A percentile compares a stretch with the other conserved stretches of the same genome.
These are phyloP conservation scores for Iodosphaeria phyllophila DNA, from an alignment of 2,329 filamentous ascomycete genomes.

Conservation along the genomic window DNA sequence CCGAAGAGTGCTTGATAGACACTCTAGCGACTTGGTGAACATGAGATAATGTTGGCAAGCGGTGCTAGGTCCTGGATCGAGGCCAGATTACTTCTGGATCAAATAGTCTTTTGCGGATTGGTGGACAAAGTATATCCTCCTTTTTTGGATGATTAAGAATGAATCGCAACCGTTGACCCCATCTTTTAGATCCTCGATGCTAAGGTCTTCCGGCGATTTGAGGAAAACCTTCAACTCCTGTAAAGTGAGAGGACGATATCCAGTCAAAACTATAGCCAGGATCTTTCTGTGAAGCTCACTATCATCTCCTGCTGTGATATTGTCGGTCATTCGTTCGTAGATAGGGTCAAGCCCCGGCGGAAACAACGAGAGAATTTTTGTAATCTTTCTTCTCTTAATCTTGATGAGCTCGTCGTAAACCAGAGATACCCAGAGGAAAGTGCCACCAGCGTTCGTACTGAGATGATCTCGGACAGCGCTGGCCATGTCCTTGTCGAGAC, in stretches of 20 bases:
- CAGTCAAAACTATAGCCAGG: conserved; percentile 12
- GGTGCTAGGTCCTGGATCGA: no score
- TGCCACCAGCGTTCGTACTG: conserved; percentile 16
- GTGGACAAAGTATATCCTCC: conserved; percentile 17
- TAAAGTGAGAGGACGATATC: conserved; percentile 17
- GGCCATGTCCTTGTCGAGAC: background rate
- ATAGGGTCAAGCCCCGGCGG: conserved; percentile 16
- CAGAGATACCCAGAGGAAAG: conserved; percentile 25
- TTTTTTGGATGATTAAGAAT: conserved; percentile 17
- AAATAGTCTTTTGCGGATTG: conserved; percentile 24
- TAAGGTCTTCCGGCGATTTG: conserved; percentile 2
- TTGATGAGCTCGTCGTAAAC: conserved; percentile 15
- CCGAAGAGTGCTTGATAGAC: conserved; percentile 11
- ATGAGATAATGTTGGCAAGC: conserved; percentile 16
- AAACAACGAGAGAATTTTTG: conserved; percentile 6
- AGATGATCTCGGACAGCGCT: conserved; percentile 2
- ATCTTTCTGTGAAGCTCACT: conserved; percentile 13
- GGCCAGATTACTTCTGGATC: conserved; percentile 4
- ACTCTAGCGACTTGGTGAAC: conserved; percentile 15
- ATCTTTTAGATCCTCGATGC: no score
- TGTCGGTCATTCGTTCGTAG: conserved; percentile 18
- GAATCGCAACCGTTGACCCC: conserved; percentile 19
- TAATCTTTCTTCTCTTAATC: conserved; percentile 4
- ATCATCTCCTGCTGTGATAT: conserved; percentile 12
- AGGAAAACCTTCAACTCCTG: no score